A percentile compares a stretch with the other conserved stretches of the same genome.
These are phyloP conservation scores for Gracilaria vermiculophylla DNA, from an alignment of 23 red algal species.

Conservation along the genomic window DNA sequence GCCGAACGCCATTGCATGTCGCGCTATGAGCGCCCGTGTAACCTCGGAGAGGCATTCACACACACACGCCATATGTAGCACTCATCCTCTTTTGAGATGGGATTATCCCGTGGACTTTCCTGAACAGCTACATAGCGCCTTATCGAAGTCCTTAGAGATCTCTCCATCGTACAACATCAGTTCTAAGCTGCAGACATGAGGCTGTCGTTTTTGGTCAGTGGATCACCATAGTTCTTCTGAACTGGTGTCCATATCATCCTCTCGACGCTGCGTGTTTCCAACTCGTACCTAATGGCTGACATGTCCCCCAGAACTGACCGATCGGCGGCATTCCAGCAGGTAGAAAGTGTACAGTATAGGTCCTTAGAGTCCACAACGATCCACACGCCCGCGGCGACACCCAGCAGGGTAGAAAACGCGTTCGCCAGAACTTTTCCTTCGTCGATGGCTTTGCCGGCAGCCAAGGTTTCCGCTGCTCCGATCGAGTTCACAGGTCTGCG, in stretches of 20 bases:
- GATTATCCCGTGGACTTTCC: not conserved
- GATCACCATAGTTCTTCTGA: not conserved
- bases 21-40: too few relatives aligned
- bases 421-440: conserved; percentile 8
- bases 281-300: not conserved
- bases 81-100: not conserved
- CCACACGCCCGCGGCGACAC: not conserved
- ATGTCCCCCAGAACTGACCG: conserved; percentile 3
- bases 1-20: too few relatives aligned
- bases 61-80: not conserved
- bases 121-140: not conserved
- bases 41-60: too few relatives aligned
- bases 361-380: conserved; percentile 38
- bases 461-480: conserved; percentile 35
- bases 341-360: not conserved
- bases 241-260: conserved; percentile 27
- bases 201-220: conserved; percentile 20
- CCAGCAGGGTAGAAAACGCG: not conserved
- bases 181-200: not conserved
- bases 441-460: conserved; percentile 13
- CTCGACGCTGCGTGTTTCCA: conserved; percentile 34
- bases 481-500: conserved; percentile 9
- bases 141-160: conserved; percentile 3
- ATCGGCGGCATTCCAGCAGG: not conserved
- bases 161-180: not conserved